A percentile compares a stretch with the other conserved stretches of the same genome.
phyloP scores from a whole-genome alignment of 2,329 filamentous ascomycete genomes.

The Pezicula carpinea region DNA sequence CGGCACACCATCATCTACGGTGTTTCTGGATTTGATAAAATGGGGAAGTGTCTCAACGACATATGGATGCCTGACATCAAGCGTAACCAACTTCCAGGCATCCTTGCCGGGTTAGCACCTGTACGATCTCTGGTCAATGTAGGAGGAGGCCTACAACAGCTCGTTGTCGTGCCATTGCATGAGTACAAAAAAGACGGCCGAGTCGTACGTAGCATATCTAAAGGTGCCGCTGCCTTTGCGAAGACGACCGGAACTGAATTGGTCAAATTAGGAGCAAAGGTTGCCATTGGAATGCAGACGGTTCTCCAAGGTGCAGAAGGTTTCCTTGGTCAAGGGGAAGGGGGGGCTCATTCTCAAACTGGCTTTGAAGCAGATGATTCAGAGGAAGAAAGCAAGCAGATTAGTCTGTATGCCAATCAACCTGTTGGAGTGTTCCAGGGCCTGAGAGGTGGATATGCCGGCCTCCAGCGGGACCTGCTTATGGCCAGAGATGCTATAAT shows the following conservation, averaged over 20 bases:
- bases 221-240: slow-evolving; percentile 84
- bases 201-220: slow-evolving; percentile 85
- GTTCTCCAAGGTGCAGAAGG: slow-evolving; percentile 84
- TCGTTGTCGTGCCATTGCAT: slow-evolving; percentile 82
- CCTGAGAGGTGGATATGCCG: slow-evolving; percentile 74
- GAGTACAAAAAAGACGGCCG: slow-evolving; percentile 95
- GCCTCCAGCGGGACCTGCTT: slow-evolving; percentile 81
- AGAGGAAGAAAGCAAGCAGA: slow-evolving; percentile 68
- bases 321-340: slow-evolving; percentile 50
- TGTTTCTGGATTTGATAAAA: slow-evolving; percentile 80
- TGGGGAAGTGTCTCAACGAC: slow-evolving; percentile 87
- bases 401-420: slow-evolving; percentile 91
- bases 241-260: slow-evolving; percentile 91
- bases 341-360: slow-evolving; percentile 23
- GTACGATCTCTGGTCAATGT: slow-evolving; percentile 91
- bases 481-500: slow-evolving; percentile 88
- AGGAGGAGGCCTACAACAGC: slow-evolving; percentile 77
- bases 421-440: slow-evolving; percentile 86
- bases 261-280: slow-evolving; percentile 89
- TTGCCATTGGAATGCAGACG: slow-evolving; percentile 93
- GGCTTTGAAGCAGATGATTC: slow-evolving; percentile 53
- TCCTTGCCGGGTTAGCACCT: slow-evolving; percentile 83
- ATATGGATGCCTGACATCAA: slow-evolving; percentile 96
- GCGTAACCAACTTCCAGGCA: slow-evolving; percentile 79
- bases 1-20: slow-evolving; percentile 91